Conservation (phyloP, 495 filamentous ascomycete genomes). For the Rhypophila decipiens region DNA sequence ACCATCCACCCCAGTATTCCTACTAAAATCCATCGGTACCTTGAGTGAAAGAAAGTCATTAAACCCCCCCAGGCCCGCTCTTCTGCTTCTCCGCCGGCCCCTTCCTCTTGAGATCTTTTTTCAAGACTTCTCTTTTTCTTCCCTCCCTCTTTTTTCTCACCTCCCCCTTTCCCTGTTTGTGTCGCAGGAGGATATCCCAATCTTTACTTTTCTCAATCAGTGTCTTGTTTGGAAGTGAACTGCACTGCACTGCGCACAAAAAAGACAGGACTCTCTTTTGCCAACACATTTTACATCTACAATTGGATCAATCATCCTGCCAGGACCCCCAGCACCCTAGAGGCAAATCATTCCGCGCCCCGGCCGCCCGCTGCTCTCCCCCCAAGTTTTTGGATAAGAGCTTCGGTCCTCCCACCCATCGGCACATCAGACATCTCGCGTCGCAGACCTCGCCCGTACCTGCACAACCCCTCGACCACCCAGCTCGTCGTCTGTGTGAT, state of each 20-base stretch:
- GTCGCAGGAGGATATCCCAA: constrained; percentile 22
- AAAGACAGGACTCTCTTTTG: not conserved
- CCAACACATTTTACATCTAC: constrained; percentile 4
- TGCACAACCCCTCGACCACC: constrained; percentile 14
- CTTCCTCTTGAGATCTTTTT: constrained; percentile 27
- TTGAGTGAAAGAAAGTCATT: constrained; percentile 26
- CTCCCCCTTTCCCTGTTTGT: constrained; percentile 21
- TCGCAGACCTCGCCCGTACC: constrained; percentile 26
- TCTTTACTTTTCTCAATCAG: constrained; percentile 14
- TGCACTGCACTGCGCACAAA: not conserved
- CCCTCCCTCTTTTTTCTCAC: constrained; percentile 22
- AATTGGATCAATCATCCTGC: constrained; percentile 4
- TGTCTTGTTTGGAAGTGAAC: not conserved
- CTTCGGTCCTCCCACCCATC: no score
- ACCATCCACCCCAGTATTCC: no score
- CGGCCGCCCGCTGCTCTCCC: not conserved
- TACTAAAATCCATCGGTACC: no score
- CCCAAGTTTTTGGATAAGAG: constrained; percentile 5
- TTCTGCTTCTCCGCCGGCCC: constrained; percentile 14
- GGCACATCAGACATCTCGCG: constrained; percentile 25
- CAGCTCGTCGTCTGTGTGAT: constrained; percentile 23
- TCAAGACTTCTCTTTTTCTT: constrained; percentile 28
- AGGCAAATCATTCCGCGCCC: constrained; percentile 21
- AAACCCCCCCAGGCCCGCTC: constrained; percentile 32
- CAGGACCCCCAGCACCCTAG: constrained; percentile 21